A percentile compares a stretch with the other conserved stretches of the same genome.
Evolutionary conservation across 164 flowering plant species (phyloP).

Genomic region (Stephania cephalantha): DNA sequence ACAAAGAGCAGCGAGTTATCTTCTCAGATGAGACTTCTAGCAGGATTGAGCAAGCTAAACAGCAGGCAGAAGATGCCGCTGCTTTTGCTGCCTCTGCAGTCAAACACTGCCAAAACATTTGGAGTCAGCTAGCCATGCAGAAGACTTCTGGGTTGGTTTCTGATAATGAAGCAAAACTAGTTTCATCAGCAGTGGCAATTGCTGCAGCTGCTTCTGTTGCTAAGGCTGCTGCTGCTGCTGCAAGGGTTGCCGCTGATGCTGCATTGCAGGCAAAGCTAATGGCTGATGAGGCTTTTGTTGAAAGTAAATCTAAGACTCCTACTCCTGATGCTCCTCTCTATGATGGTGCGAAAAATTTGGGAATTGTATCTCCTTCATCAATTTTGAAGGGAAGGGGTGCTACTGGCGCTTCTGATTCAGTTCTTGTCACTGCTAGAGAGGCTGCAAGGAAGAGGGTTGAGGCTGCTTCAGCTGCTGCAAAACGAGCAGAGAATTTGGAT

Average conservation of each 20-base stretch:
- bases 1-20: slow-evolving; percentile 24
- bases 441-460: slow-evolving; percentile 75
- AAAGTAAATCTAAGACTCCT: slow-evolving; percentile 19
- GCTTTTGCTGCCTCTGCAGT: slow-evolving; percentile 62
- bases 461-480: slow-evolving; percentile 85
- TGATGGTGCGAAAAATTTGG: slow-evolving; percentile 29
- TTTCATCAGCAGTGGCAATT: slow-evolving; percentile 73
- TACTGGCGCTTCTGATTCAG: slow-evolving; percentile 36
- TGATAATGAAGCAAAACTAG: slow-evolving; percentile 58
- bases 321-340: slow-evolving; percentile 22
- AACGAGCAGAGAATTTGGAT: slow-evolving; percentile 87
- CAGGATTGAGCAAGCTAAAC: slow-evolving; percentile 63
- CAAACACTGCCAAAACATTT: slow-evolving; percentile 53
- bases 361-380: slow-evolving; percentile 49
- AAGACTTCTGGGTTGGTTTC: slow-evolving; percentile 43
- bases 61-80: slow-evolving; percentile 79
- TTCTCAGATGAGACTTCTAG: slow-evolving; percentile 46
- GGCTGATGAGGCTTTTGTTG: slow-evolving; percentile 66
- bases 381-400: slow-evolving; percentile 47
- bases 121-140: slow-evolving; percentile 65
- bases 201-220: slow-evolving; percentile 98
- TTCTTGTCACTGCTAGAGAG: slow-evolving; percentile 67
- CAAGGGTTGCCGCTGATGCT: slow-evolving; percentile 86
- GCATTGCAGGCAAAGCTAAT: slow-evolving; percentile 85
- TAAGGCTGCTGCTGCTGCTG: slow-evolving; percentile 96